phyloP scores from a whole-genome alignment of 2,329 filamentous ascomycete species.

The Trichoderma polysporum region DNA sequence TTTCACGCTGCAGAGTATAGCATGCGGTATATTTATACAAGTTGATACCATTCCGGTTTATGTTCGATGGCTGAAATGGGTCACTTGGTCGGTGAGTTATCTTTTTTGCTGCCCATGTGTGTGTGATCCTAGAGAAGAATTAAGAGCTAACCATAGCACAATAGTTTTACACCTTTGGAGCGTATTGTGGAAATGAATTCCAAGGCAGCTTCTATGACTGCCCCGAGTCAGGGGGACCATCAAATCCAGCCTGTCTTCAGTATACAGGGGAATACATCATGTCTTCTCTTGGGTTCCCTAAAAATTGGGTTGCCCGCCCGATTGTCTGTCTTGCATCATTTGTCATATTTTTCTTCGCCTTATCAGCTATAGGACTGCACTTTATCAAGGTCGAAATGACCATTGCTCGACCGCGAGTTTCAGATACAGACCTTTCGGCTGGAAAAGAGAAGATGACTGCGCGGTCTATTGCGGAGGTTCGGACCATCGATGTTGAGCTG shows the following conservation, averaged over 20 bases:
- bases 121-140: not conserved
- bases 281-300: constrained; percentile 65
- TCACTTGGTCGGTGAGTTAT: constrained; percentile 54
- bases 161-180: constrained; percentile 69
- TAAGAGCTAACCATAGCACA: not conserved
- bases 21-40: constrained; percentile 76
- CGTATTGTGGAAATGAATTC: constrained; percentile 72
- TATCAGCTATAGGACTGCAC: constrained; percentile 61
- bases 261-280: constrained; percentile 72
- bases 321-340: constrained; percentile 64
- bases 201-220: constrained; percentile 71
- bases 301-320: constrained; percentile 65
- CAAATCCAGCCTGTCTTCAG: constrained; percentile 63
- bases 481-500: constrained; percentile 64
- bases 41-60: constrained; percentile 71
- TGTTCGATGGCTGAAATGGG: constrained; percentile 74
- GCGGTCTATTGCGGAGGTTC: constrained; percentile 51
- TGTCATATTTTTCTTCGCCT: constrained; percentile 59
- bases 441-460: constrained; percentile 68
- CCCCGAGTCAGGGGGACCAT: constrained; percentile 59
- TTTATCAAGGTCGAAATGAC: constrained; percentile 68
- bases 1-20: constrained; percentile 72
- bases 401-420: constrained; percentile 61
- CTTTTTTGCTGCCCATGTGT: not conserved
- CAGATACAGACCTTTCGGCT: constrained; percentile 62